A percentile compares a stretch with the other conserved stretches of the same genome.
Evolutionary conservation across 2,329 filamentous ascomycete genomes (phyloP).

Genomic region (Alternaria tenuissima): DNA sequence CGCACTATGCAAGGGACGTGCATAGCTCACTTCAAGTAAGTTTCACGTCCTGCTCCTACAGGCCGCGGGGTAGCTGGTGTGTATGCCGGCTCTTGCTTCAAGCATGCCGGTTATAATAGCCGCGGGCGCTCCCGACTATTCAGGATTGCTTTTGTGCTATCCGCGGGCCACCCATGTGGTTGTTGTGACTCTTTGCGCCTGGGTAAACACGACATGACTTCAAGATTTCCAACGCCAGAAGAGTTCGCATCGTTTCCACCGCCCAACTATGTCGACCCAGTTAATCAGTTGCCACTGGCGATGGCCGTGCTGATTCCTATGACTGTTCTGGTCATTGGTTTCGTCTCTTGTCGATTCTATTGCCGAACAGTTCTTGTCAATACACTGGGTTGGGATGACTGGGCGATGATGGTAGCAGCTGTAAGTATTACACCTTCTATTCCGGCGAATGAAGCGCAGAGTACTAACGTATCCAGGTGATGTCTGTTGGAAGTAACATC

Average conservation of each 20-base stretch:
- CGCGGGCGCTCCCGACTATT: conserved; percentile 13
- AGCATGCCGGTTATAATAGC: conserved; percentile 16
- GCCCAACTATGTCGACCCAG: conserved; percentile 43
- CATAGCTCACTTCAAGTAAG: conserved; percentile 8
- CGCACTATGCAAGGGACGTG: conserved; percentile 13
- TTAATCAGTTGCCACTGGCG: conserved; percentile 31
- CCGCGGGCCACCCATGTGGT: neutral
- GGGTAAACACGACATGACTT: conserved; percentile 27
- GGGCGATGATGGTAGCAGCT: conserved; percentile 38
- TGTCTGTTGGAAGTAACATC: conserved; percentile 34
- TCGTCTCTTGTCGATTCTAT: conserved; percentile 34
- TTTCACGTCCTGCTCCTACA: conserved; percentile 12
- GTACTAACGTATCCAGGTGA: conserved; percentile 15
- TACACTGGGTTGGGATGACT: conserved; percentile 41
- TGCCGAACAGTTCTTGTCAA: conserved; percentile 35
- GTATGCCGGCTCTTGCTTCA: conserved; percentile 5
- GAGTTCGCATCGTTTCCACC: conserved; percentile 37
- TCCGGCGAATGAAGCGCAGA: too few species aligned
- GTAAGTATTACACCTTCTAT: conserved; percentile 15
- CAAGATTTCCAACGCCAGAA: conserved; percentile 34
- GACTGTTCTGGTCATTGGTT: conserved; percentile 24
- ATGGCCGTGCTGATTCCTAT: conserved; percentile 37
- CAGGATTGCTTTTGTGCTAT: conserved; percentile 8
- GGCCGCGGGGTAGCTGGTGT: conserved; percentile 4
- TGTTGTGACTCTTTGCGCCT: neutral